phyloP scores from a whole-genome alignment of 129 eudicot genomes.

The Artemisia argyi region DNA sequence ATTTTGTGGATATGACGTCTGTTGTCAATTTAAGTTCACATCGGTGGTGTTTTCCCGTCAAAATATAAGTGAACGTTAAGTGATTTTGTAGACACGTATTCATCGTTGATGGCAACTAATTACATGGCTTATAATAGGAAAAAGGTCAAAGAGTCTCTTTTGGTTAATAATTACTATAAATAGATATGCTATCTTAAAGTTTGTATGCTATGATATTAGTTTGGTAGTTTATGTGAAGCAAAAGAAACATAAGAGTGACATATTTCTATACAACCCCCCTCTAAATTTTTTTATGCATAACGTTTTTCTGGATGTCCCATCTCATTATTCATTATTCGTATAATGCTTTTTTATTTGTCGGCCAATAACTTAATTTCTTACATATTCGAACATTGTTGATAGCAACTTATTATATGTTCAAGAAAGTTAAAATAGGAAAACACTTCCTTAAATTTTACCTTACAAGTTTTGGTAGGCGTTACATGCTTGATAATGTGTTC shows the following conservation, averaged over 20 bases:
- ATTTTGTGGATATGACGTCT: neutral
- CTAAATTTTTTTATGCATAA: neutral
- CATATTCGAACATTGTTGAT: neutral
- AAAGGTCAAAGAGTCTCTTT: neutral
- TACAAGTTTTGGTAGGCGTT: neutral
- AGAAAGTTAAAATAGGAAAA: neutral
- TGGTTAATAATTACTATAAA: too few species aligned
- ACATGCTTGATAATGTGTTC: neutral
- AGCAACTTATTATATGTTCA: neutral
- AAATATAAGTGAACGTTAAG: neutral
- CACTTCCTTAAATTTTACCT: neutral
- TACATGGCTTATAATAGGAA: neutral
- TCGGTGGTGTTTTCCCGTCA: neutral
- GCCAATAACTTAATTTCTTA: neutral
- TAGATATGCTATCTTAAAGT: neutral
- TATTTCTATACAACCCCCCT: neutral
- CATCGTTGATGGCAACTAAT: neutral
- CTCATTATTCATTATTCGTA: neutral
- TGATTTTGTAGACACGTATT: neutral
- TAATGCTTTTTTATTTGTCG: neutral
- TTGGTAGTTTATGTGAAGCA: neutral
- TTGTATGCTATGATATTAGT: neutral
- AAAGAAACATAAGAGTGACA: neutral
- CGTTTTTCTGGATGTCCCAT: neutral
- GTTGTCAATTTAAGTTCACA: neutral